Percentiles rank a stretch among this genome's conserved stretches.
These are phyloP conservation scores for Enterocytospora artemiae DNA, from an alignment of 371 early-diverging fungal species.

Conservation along the genomic window DNA sequence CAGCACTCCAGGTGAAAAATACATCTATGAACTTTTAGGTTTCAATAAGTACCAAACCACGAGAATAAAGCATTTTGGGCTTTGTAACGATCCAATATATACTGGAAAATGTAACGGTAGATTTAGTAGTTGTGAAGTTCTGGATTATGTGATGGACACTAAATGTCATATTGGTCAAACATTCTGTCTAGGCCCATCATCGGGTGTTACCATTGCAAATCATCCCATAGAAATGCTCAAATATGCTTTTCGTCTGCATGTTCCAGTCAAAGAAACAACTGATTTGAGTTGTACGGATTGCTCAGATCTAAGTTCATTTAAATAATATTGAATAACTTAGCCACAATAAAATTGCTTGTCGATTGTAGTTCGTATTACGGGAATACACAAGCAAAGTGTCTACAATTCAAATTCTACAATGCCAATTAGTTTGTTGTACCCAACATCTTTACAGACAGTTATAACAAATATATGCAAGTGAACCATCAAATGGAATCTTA, in stretches of 20 bases:
- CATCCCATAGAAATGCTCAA: slow-evolving; percentile 7
- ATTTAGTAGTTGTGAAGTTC: slow-evolving; percentile 21
- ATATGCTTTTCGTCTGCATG: neutral
- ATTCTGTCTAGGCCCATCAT: slow-evolving; percentile 21
- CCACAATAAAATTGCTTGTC: too few species aligned
- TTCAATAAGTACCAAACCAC: neutral
- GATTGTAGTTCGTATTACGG: too few species aligned
- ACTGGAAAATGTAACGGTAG: slow-evolving; percentile 25
- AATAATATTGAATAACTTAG: neutral
- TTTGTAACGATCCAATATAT: slow-evolving; percentile 39
- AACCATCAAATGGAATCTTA: too few species aligned
- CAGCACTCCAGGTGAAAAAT: slow-evolving; percentile 50
- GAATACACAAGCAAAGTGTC: too few species aligned
- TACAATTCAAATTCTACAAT: too few species aligned
- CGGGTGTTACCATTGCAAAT: slow-evolving; percentile 1
- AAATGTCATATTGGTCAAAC: slow-evolving; percentile 30
- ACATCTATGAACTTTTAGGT: slow-evolving; percentile 14
- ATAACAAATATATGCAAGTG: too few species aligned
- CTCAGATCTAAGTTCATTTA: neutral
- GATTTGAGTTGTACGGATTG: neutral
- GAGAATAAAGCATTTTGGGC: slow-evolving; percentile 30
- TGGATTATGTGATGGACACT: slow-evolving; percentile 37
- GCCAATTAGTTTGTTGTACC: too few species aligned
- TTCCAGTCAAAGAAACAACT: neutral
- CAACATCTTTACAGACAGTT: too few species aligned